Percentiles rank a stretch among this genome's conserved stretches.
These are phyloP conservation scores for Suillus discolor DNA, from an alignment of 768 basidiomycete genomes.

Conservation along the genomic window DNA sequence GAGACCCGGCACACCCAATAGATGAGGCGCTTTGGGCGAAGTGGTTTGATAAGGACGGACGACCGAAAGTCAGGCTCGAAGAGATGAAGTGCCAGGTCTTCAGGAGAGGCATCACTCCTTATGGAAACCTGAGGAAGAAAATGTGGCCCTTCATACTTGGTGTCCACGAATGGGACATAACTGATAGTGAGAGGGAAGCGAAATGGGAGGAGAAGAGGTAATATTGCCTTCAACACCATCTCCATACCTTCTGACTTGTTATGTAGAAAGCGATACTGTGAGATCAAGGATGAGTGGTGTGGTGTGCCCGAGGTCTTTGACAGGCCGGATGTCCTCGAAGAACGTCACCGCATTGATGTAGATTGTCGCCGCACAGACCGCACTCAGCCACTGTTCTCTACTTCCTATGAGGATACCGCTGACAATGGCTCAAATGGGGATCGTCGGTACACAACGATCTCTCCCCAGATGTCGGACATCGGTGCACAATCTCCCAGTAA, in stretches of 20 bases:
- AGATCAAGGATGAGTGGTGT: slow-evolving; percentile 81
- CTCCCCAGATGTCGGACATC: slow-evolving; percentile 69
- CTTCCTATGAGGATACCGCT: slow-evolving; percentile 37
- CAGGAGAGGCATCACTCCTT: slow-evolving; percentile 63
- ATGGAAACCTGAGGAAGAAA: slow-evolving; percentile 61
- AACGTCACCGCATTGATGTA: slow-evolving; percentile 93
- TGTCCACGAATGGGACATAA: slow-evolving; percentile 80
- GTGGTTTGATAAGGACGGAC: slow-evolving; percentile 79
- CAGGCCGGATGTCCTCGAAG: slow-evolving; percentile 80
- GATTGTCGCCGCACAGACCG: slow-evolving; percentile 97
- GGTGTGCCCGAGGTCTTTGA: slow-evolving; percentile 82
- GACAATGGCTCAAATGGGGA: slow-evolving; percentile 50
- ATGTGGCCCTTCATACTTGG: slow-evolving; percentile 93
- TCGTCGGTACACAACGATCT: slow-evolving; percentile 69
- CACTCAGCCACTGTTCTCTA: slow-evolving; percentile 85
- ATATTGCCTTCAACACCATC: slow-evolving; percentile 15
- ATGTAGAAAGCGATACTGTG: slow-evolving; percentile 67
- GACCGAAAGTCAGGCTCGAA: slow-evolving; percentile 62
- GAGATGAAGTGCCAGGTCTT: slow-evolving; percentile 82
- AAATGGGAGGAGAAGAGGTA: slow-evolving; percentile 70
- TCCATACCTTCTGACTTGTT: slow-evolving; percentile 2
- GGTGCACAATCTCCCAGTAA: slow-evolving; percentile 90
- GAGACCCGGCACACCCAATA: slow-evolving; percentile 79
- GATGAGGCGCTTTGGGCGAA: slow-evolving; percentile 69
- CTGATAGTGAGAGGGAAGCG: slow-evolving; percentile 56